Percentiles rank a stretch among this genome's conserved stretches.
Evolutionary conservation across 2,329 filamentous ascomycete genomes (phyloP).

Genomic region (Teratosphaeria viscida): DNA sequence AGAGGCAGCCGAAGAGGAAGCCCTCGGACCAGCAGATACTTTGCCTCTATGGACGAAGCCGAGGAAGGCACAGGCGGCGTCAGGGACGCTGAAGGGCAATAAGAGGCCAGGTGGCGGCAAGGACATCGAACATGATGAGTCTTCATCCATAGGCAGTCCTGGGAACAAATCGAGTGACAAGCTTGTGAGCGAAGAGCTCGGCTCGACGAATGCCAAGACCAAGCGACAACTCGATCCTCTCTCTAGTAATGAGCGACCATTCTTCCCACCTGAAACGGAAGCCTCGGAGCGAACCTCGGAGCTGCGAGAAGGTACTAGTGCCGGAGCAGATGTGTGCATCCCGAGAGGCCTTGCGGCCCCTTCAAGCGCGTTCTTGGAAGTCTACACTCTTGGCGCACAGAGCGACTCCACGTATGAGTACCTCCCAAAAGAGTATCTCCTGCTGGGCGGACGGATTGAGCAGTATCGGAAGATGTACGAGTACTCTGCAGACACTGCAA

Average conservation of each 20-base stretch:
- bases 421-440: constrained; percentile 54
- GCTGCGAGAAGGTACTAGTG: not conserved
- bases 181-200: not conserved
- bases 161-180: not conserved
- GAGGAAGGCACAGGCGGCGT: not conserved
- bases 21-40: not conserved
- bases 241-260: not conserved
- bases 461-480: constrained; percentile 68
- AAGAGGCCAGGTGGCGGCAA: not conserved
- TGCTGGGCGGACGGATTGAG: constrained; percentile 62
- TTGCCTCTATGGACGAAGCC: not conserved
- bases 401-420: constrained; percentile 50
- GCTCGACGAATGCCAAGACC: not conserved
- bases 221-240: not conserved
- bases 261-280: not conserved
- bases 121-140: not conserved
- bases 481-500: constrained; percentile 55
- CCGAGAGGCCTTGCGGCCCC: constrained; percentile 48
- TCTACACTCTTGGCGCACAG: constrained; percentile 46
- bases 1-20: not conserved
- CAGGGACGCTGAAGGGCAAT: not conserved
- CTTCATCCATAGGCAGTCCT: not conserved
- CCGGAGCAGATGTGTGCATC: constrained; percentile 33
- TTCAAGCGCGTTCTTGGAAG: constrained; percentile 36
- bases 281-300: not conserved